A percentile compares a stretch with the other conserved stretches of the same genome.
These are phyloP conservation scores for Anacardium occidentale DNA, from an alignment of 345 rosid species.

Conservation along the genomic window DNA sequence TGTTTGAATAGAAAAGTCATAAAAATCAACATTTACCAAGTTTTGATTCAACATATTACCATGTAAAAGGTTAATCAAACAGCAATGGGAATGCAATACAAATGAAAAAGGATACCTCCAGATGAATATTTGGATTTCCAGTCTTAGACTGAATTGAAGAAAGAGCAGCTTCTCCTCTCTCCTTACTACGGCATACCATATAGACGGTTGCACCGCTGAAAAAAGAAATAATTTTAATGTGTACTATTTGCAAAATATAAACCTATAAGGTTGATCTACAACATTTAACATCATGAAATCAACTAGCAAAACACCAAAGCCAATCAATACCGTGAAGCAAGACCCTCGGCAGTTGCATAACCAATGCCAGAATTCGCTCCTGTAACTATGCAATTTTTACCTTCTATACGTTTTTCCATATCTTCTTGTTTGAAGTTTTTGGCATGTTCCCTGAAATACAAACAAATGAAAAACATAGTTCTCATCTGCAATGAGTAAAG, in stretches of 20 bases:
- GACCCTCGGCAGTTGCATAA: conserved; percentile 82
- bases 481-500: background rate
- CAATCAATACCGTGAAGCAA: conserved; percentile 78
- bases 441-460: conserved; percentile 57
- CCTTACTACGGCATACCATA: conserved; percentile 84
- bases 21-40: background rate
- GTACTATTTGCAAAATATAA: background rate
- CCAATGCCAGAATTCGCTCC: conserved; percentile 96
- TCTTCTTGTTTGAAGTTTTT: conserved; percentile 72
- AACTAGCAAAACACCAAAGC: conserved; percentile 7
- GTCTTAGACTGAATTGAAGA: conserved; percentile 66
- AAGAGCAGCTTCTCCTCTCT: conserved; percentile 78
- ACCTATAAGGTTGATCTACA: background rate
- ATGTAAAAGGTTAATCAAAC: background rate
- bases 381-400: conserved; percentile 83
- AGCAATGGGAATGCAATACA: background rate
- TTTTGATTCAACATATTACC: background rate
- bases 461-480: background rate
- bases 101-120: conserved; percentile 53
- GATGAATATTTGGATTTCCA: conserved; percentile 70
- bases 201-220: conserved; percentile 81
- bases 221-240: background rate
- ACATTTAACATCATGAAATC: background rate
- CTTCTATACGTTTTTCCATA: conserved; percentile 53
- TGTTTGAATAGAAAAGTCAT: background rate